phyloP scores from a whole-genome alignment of 768 basidiomycete species.

The Steccherinum ochraceum region DNA sequence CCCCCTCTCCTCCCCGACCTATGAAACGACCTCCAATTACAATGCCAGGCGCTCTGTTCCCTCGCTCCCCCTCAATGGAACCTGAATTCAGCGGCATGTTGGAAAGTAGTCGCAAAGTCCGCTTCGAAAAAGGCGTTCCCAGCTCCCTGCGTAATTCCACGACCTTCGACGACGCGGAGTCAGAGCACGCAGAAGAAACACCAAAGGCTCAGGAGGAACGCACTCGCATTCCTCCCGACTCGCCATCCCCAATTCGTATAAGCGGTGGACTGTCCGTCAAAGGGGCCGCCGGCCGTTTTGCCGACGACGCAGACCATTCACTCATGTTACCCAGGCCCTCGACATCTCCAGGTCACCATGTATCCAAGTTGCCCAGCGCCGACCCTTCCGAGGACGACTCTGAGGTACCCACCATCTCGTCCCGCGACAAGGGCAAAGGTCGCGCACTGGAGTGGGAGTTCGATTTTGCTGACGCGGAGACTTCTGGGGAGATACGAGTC shows the following conservation, averaged over 20 bases:
- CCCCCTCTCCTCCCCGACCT: slow-evolving; percentile 30
- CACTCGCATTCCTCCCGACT: background rate
- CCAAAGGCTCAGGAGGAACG: background rate
- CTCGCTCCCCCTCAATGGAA: slow-evolving; percentile 63
- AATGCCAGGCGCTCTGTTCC: slow-evolving; percentile 78
- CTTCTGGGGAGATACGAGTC: slow-evolving; percentile 41
- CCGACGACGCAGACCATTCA: background rate
- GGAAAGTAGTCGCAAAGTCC: background rate
- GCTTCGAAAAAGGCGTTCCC: background rate
- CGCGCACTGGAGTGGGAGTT: slow-evolving; percentile 8
- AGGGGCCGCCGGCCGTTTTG: background rate
- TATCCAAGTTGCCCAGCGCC: background rate
- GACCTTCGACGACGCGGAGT: background rate
- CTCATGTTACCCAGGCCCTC: background rate
- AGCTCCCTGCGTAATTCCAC: background rate
- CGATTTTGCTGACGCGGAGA: slow-evolving; percentile 20
- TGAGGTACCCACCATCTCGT: slow-evolving; percentile 25
- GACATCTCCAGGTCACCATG: background rate
- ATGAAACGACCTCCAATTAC: slow-evolving; percentile 34
- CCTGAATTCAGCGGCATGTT: slow-evolving; percentile 25
- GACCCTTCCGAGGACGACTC: slow-evolving; percentile 5
- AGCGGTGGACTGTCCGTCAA: background rate
- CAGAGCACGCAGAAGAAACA: background rate
- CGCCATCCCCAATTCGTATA: background rate
- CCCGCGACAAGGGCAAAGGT: slow-evolving; percentile 25